Evolutionary conservation across 2,329 filamentous ascomycete genomes (phyloP).

Genomic region (Massarina eburnea): DNA sequence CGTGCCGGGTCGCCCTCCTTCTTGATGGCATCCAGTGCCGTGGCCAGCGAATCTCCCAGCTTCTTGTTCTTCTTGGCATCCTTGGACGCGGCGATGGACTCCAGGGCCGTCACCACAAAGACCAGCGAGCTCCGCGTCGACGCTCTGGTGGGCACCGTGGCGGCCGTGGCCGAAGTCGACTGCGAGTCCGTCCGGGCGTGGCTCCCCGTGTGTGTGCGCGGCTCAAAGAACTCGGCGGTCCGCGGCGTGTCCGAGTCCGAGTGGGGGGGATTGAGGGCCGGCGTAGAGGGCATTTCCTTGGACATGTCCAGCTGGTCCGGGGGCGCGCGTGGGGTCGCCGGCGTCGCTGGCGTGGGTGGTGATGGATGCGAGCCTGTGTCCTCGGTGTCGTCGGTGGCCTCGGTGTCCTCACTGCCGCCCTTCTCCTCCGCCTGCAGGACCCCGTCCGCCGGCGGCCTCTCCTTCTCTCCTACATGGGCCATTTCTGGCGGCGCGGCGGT

Average conservation of each 20-base stretch:
- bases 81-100: conserved; percentile 87
- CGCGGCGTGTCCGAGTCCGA: conserved; percentile 29
- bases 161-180: conserved; percentile 55
- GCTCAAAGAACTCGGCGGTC: conserved; percentile 40
- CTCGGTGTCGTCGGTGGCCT: conserved; percentile 12
- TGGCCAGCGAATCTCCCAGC: conserved; percentile 77
- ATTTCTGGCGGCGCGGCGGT: conserved; percentile 19
- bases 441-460: conserved; percentile 8
- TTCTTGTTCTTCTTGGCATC: conserved; percentile 87
- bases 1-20: conserved; percentile 72
- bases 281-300: conserved; percentile 24
- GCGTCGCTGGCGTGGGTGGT: conserved; percentile 12
- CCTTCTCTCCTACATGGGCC: conserved; percentile 10
- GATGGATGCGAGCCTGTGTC: conserved; percentile 22
- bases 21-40: conserved; percentile 83
- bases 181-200: conserved; percentile 62
- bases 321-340: conserved; percentile 15
- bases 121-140: conserved; percentile 88
- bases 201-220: conserved; percentile 23
- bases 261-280: conserved; percentile 27
- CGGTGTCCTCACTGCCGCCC: conserved; percentile 11
- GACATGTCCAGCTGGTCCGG: conserved; percentile 17
- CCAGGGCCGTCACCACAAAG: conserved; percentile 91
- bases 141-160: conserved; percentile 53
- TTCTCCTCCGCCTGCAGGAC: conserved; percentile 10